A percentile compares a stretch with the other conserved stretches of the same genome.
These are phyloP conservation scores for Cryphonectria naterciae DNA, from an alignment of 2,329 filamentous ascomycete genomes.

Conservation along the genomic window DNA sequence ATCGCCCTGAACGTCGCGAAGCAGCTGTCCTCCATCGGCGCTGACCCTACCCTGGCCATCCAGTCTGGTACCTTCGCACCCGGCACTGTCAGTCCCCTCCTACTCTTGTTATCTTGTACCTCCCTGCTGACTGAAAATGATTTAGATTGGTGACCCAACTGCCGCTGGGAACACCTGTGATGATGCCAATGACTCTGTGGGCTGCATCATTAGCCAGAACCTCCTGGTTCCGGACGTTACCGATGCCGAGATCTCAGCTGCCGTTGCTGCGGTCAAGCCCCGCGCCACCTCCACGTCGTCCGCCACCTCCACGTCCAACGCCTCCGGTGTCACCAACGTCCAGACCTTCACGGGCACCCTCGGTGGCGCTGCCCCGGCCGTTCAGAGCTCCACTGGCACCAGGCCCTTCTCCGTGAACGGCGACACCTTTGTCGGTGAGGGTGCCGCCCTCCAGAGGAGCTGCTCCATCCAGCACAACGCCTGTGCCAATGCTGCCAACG, in stretches of 20 bases:
- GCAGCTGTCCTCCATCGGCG: constrained; percentile 48
- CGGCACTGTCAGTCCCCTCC: constrained; percentile 34
- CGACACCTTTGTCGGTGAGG: constrained; percentile 55
- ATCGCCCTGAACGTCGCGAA: constrained; percentile 45
- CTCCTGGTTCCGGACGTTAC: constrained; percentile 59
- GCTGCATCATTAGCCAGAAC: constrained; percentile 60
- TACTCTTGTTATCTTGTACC: too few species aligned
- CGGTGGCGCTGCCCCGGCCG: constrained; percentile 47
- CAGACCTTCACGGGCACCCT: constrained; percentile 51
- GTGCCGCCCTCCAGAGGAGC: constrained; percentile 51
- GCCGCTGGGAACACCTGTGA: constrained; percentile 60
- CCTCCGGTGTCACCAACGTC: constrained; percentile 40
- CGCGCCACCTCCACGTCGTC: constrained; percentile 9
- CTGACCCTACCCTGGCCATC: constrained; percentile 45
- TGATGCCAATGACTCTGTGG: constrained; percentile 49
- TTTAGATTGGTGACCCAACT: constrained; percentile 45
- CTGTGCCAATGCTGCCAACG: constrained; percentile 53
- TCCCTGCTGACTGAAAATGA: not conserved
- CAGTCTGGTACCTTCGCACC: constrained; percentile 48
- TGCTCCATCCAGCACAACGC: constrained; percentile 56
- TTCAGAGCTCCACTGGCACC: constrained; percentile 42
- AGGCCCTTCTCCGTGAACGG: constrained; percentile 58
- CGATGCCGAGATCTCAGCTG: constrained; percentile 56
- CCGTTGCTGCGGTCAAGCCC: constrained; percentile 43
- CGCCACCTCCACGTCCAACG: not conserved